phyloP scores from a whole-genome alignment of 2,329 filamentous ascomycete species.

The Moelleriella libera region DNA sequence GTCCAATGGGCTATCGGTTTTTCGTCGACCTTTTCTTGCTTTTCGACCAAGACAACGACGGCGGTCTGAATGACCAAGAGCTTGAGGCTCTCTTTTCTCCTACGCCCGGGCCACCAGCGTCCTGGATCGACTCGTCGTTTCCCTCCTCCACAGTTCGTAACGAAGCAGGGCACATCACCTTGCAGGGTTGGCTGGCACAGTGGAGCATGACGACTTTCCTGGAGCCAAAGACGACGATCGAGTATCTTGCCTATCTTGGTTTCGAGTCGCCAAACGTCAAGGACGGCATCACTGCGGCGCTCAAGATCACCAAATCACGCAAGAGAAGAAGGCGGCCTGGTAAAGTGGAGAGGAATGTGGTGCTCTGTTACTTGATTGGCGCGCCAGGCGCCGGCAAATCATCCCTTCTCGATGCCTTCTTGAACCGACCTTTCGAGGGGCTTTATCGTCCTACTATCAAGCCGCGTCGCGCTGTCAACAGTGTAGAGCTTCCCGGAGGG shows the following conservation, averaged over 20 bases:
- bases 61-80: constrained; percentile 77
- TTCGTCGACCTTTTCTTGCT: constrained; percentile 93
- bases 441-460: constrained; percentile 92
- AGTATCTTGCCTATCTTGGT: constrained; percentile 90
- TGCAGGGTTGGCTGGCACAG: constrained; percentile 95
- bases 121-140: constrained; percentile 81
- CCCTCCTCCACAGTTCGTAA: constrained; percentile 90
- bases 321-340: constrained; percentile 73
- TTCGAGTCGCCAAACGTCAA: constrained; percentile 74
- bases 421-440: constrained; percentile 72
- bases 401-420: constrained; percentile 76
- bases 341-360: constrained; percentile 84
- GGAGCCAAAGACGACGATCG: constrained; percentile 85
- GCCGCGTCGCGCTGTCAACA: constrained; percentile 85
- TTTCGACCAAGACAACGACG: constrained; percentile 96
- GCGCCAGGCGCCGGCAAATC: constrained; percentile 82
- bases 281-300: constrained; percentile 63
- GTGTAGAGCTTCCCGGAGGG: constrained; percentile 85
- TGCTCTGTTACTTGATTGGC: constrained; percentile 84
- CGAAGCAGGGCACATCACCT: constrained; percentile 85
- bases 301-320: constrained; percentile 85
- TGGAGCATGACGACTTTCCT: constrained; percentile 99
- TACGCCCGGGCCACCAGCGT: constrained; percentile 74
- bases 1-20: constrained; percentile 88
- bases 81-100: constrained; percentile 80